Evolutionary conservation across 2,329 filamentous ascomycete genomes (phyloP).

Genomic region (Calonectria ilicicola): DNA sequence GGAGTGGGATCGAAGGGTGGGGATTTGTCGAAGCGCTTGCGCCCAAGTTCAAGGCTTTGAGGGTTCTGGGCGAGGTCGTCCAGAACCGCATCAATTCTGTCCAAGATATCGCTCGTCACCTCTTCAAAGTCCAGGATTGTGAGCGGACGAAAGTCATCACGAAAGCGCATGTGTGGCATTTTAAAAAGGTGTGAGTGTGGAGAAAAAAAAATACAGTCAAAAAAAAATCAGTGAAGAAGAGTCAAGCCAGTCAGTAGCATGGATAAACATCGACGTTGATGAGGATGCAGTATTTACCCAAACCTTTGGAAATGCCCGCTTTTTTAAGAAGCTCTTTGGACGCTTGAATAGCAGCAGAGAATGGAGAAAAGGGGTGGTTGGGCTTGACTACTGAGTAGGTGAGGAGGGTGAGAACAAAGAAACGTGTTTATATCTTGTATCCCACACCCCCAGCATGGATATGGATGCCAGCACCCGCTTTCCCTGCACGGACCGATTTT

Average conservation of each 20-base stretch:
- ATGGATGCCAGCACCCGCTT: background rate
- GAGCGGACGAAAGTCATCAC: background rate
- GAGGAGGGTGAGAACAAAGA: background rate
- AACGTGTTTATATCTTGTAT: background rate
- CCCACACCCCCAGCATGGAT: too few relatives aligned
- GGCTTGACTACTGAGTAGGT: background rate
- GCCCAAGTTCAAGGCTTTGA: background rate
- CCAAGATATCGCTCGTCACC: background rate
- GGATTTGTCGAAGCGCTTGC: background rate
- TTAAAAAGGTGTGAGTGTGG: background rate
- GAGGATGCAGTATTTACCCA: background rate
- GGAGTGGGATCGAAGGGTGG: background rate
- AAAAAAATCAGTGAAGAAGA: background rate
- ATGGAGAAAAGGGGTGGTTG: background rate
- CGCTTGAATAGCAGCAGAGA: background rate
- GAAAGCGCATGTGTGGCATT: background rate
- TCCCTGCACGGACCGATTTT: background rate
- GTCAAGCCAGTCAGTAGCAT: background rate
- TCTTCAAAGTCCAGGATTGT: background rate
- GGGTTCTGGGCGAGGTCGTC: background rate
- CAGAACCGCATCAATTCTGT: background rate
- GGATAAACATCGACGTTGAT: background rate
- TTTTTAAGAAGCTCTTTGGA: background rate
- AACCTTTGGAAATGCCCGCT: background rate
- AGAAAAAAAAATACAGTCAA: background rate